Evolutionary conservation across 805 yeast genomes (phyloP).

Genomic region (Scheffersomyces lignosus): DNA sequence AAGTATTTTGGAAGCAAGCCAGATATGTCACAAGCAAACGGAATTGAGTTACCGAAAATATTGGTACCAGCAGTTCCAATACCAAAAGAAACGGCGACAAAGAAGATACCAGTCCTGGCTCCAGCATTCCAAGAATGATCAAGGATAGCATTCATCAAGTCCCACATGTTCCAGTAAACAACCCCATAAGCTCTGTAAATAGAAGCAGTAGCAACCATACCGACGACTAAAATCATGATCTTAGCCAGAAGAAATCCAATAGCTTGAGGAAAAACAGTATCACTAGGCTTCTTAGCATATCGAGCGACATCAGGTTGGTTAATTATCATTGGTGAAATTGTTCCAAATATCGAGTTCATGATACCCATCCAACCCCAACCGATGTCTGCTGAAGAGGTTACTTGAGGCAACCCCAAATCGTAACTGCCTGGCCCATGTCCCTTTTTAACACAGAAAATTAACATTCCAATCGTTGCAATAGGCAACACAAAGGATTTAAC

Average conservation of each 20-base stretch:
- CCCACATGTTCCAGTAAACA: conserved; percentile 29
- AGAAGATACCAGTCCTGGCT: conserved; percentile 20
- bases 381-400: background rate
- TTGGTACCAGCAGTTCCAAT: conserved; percentile 27
- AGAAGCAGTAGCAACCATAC: conserved; percentile 11
- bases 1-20: conserved; percentile 25
- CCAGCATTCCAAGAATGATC: conserved; percentile 26
- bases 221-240: conserved; percentile 9
- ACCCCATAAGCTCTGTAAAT: conserved; percentile 14
- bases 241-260: conserved; percentile 1
- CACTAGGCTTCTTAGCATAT: background rate
- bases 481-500: background rate
- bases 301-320: background rate
- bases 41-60: conserved; percentile 23
- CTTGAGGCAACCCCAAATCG: background rate
- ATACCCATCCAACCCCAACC: background rate
- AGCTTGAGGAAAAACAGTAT: background rate
- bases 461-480: background rate
- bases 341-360: background rate
- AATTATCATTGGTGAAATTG: background rate
- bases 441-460: background rate
- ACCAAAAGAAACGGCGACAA: conserved; percentile 13
- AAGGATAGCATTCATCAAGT: conserved; percentile 19
- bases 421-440: background rate
- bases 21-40: conserved; percentile 22